Conservation (phyloP, 2,329 filamentous ascomycete genomes). For the Ophiostoma populinum region DNA sequence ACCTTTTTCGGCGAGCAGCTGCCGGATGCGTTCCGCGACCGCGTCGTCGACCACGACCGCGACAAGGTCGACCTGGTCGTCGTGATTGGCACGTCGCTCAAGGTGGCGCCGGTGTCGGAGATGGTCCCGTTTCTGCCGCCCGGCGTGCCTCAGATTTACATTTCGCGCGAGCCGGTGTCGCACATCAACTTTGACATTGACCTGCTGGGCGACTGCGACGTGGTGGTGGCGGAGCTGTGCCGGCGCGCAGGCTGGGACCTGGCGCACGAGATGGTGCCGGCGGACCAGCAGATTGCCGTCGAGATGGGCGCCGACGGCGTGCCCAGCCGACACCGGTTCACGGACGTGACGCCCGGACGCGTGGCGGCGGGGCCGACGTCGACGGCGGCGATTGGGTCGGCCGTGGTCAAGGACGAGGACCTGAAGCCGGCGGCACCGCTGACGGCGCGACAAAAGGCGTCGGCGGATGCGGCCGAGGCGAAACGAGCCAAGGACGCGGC, state of each 20-base stretch:
- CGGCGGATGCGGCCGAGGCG: too few relatives aligned
- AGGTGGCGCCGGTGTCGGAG: constrained; percentile 88
- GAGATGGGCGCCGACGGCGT: constrained; percentile 26
- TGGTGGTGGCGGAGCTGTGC: constrained; percentile 75
- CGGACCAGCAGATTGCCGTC: constrained; percentile 43
- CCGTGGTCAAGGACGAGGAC: background rate
- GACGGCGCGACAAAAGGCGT: too few relatives aligned
- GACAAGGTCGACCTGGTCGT: constrained; percentile 75
- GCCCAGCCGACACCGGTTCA: constrained; percentile 27
- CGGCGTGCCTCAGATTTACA: constrained; percentile 79
- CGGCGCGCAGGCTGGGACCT: constrained; percentile 66
- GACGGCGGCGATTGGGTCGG: background rate
- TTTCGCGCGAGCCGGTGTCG: constrained; percentile 64
- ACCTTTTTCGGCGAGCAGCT: constrained; percentile 93
- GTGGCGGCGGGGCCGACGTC: background rate
- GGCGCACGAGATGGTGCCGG: constrained; percentile 67
- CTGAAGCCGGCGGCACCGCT: background rate
- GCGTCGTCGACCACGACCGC: constrained; percentile 66
- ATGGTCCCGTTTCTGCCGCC: constrained; percentile 65
- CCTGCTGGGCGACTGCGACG: constrained; percentile 85
- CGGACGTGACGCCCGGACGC: constrained; percentile 7
- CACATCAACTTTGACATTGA: constrained; percentile 96
- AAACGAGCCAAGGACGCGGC: too few relatives aligned
- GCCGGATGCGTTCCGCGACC: constrained; percentile 64
- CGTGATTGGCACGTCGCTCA: constrained; percentile 89